Base-by-base conservation (phyloP, 2,329 filamentous ascomycete genomes). In the Exophiala phaeomuriformis region DNA sequence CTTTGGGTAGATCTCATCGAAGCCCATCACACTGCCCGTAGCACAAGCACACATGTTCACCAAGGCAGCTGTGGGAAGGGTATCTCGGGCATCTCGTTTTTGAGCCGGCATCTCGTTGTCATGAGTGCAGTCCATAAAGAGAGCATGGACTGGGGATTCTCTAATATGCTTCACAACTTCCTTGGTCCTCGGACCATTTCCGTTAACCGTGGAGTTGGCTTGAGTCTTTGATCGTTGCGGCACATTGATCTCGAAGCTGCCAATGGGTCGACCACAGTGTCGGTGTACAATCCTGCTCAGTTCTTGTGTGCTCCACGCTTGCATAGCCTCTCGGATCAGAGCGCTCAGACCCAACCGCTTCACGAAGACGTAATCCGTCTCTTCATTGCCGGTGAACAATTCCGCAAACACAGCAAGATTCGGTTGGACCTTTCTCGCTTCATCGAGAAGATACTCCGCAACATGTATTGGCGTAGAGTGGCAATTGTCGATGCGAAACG, bases 81-180 rank as follows among this genome's bases (percentile, higher is more conserved):
- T 97, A 67, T 98, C 94, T 55, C 90, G 82, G 48, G 90, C 90
- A 68, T 96, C 90, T 39, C 94, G 81, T 71, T 96, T 96, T 70
- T 98, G 91, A 0, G 91, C 88, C 0, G 93, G 93, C 1, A 89
- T 86, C 72, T 98, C 91, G 64, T 98, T 98, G 72, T 98, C 93
- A 69, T 98, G 93, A 0, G 94, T 98, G 70, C 94, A 98, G 68
- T 98, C 94, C 90, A 97, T 97, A 71, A 98, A 96, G 1, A 98
- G 75, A 0, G 91, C 93, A 61, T 95, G 90, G 0, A 97, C 86
- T 3, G 90, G 88, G 2, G 83, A 87, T n/a, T 86, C 84, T 61
- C 88, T 88, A 69, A 98, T 90, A 57, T 79, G 85, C 60, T 85
- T 86, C 61, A 95, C 78, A 12, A 87, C 80, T 63, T 91, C 85